phyloP scores from a whole-genome alignment of 2,329 filamentous ascomycete species.

The Epicoccum nigrum region DNA sequence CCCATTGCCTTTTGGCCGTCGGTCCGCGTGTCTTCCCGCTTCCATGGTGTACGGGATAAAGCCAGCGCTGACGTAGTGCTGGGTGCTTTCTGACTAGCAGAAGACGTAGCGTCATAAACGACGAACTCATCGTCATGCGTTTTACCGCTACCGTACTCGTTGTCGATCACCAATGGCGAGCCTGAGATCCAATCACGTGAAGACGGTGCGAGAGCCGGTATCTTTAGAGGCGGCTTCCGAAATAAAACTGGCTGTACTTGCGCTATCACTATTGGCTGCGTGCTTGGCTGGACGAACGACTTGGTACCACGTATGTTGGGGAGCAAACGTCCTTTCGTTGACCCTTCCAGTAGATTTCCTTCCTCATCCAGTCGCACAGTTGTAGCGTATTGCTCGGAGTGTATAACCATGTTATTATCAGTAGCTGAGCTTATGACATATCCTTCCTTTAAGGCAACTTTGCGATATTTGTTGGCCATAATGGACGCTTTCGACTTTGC shows the following conservation, averaged over 20 bases:
- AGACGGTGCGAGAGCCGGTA: not conserved
- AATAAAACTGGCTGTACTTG: not conserved
- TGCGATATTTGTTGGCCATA: constrained; percentile 15
- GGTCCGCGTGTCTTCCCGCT: too few species aligned
- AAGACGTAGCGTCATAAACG: not conserved
- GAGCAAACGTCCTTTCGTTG: not conserved
- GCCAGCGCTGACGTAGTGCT: too few species aligned
- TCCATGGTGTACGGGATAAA: too few species aligned
- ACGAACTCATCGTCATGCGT: not conserved
- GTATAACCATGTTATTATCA: constrained; percentile 16
- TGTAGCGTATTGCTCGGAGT: constrained; percentile 19
- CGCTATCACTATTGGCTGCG: too few species aligned
- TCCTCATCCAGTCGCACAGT: constrained; percentile 9
- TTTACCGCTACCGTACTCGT: not conserved
- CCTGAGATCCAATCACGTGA: not conserved
- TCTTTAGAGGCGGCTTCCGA: not conserved
- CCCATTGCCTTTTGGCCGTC: too few species aligned
- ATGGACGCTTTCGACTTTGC: constrained; percentile 23
- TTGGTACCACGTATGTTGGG: constrained; percentile 20
- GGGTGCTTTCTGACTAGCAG: too few species aligned
- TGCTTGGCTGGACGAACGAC: too few species aligned
- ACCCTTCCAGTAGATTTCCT: constrained; percentile 7
- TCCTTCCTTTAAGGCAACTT: constrained; percentile 11
- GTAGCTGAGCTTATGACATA: constrained; percentile 17
- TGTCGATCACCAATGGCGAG: not conserved